These are phyloP conservation scores for Cronartium ribicola DNA, from an alignment of 1,284 basidiomycete species.

Conservation along the genomic window DNA sequence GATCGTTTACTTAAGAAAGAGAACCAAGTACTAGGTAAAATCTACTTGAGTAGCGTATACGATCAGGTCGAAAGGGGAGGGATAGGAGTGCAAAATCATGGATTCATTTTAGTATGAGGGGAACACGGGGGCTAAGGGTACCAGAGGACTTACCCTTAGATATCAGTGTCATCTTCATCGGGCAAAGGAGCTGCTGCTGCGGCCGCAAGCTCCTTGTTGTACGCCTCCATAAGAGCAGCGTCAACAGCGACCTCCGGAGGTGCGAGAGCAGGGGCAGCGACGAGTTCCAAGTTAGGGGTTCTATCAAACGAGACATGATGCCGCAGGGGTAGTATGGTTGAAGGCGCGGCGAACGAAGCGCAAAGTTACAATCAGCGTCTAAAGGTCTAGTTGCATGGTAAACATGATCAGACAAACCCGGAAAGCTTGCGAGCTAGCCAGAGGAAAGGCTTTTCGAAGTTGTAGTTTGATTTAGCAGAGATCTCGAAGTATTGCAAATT, in stretches of 20 bases:
- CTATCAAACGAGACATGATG: neutral
- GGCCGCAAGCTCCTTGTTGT: conserved; percentile 70
- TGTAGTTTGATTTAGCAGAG: conserved; percentile 99
- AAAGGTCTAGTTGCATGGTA: neutral
- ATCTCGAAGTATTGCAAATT: conserved; percentile 99
- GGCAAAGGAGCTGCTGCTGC: conserved; percentile 57
- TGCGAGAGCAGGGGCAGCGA: conserved; percentile 89
- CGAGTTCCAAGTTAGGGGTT: conserved; percentile 85
- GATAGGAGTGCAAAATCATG: neutral
- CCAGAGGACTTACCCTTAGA: conserved; percentile 36
- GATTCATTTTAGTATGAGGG: neutral
- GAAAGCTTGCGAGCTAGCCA: conserved; percentile 98
- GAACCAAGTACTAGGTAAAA: neutral
- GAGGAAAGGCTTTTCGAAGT: conserved; percentile 99
- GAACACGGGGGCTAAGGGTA: neutral
- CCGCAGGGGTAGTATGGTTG: neutral
- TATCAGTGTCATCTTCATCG: conserved; percentile 56
- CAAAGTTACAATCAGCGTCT: neutral
- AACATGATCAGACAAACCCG: conserved; percentile 54
- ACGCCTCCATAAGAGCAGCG: conserved; percentile 71
- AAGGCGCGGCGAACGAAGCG: too few relatives aligned
- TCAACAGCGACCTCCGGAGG: conserved; percentile 91
- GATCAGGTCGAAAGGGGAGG: neutral
- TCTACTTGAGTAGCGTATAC: neutral
- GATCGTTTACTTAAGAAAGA: neutral